These are phyloP conservation scores for Erigeron philadelphicus DNA, from an alignment of 140 eudicot species.

Conservation along the genomic window DNA sequence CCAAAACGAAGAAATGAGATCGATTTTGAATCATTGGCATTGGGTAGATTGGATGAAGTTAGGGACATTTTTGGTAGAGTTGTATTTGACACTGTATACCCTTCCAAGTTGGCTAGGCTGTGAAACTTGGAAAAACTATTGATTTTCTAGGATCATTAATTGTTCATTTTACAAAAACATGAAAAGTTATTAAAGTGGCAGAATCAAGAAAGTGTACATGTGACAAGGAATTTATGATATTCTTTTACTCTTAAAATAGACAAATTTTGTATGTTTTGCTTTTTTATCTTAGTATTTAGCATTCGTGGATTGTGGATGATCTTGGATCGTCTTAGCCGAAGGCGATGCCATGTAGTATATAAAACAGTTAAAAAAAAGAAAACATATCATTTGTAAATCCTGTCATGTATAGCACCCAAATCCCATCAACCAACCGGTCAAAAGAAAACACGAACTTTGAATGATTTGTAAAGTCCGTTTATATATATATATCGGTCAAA, in stretches of 20 bases:
- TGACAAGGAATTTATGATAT: background rate
- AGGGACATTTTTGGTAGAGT: constrained; percentile 50
- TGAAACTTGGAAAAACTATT: background rate
- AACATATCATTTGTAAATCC: too few species aligned
- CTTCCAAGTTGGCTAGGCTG: constrained; percentile 16
- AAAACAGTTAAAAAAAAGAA: too few species aligned
- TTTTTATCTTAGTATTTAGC: too few species aligned
- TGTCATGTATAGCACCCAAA: too few species aligned
- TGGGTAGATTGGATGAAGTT: constrained; percentile 49
- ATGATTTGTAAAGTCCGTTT: too few species aligned
- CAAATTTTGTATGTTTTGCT: too few species aligned
- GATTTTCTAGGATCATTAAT: background rate
- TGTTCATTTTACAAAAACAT: background rate
- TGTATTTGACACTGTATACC: constrained; percentile 45
- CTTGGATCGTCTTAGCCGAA: background rate
- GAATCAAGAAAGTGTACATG: constrained; percentile 1
- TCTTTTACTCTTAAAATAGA: too few species aligned
- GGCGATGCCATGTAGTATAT: background rate
- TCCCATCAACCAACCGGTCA: too few species aligned
- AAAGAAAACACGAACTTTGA: too few species aligned
- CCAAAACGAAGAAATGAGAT: constrained; percentile 33
- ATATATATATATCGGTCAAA: too few species aligned
- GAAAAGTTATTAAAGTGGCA: background rate
- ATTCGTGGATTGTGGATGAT: background rate
- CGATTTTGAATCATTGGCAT: constrained; percentile 48